Base-by-base conservation (phyloP, 2,329 filamentous ascomycete genomes). In the Fulvia fulva region DNA sequence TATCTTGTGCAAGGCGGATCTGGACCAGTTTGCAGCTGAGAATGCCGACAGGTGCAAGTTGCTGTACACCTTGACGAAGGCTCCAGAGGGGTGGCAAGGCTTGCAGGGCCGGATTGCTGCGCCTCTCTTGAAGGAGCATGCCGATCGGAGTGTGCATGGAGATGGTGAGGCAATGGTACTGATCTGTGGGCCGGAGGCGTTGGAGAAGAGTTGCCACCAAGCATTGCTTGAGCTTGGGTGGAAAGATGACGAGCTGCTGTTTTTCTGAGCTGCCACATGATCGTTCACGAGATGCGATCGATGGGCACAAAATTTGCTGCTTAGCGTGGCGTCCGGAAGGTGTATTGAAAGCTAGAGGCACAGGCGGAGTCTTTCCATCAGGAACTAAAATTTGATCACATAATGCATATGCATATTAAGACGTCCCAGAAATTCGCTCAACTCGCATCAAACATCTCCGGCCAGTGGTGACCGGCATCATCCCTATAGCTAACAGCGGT, bases 1-100 rank as follows among this genome's bases (percentile, higher is more conserved):
- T 70, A 95, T 97, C n/a, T 78, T 97, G 0, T 91, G 89, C 69
- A 83, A 81, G 60, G 75, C 79, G 1, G 89, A 95, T 57, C 78
- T 97, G 2, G 90, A 95, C 68, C 69, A 59, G 0, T 80, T 91
- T 67, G 81, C 80, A 0, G 72, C 66, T 2, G 76, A 75, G 0
- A 84, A 87, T 54, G 71, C 74, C 21, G 77, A 82, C 3, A 81
- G 80, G 65, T 90, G 84, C 63, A 82, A 79, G 57, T 70, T 96
- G 12, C 66, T 90, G 5, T 84, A 95, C 71, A 87, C 87, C 0
- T 79, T 96, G 26, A 88, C 85, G 1, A 77, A 85, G 53, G 84
- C 85, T 0, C 74, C 78, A 0, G 80, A 84, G 0, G 74, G 75
- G 0, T 96, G 91, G 91, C 75, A 73, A 0, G 91, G 91, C 0